phyloP scores from a whole-genome alignment of 441 rosid genomes.

The Arabidopsis lyrata region DNA sequence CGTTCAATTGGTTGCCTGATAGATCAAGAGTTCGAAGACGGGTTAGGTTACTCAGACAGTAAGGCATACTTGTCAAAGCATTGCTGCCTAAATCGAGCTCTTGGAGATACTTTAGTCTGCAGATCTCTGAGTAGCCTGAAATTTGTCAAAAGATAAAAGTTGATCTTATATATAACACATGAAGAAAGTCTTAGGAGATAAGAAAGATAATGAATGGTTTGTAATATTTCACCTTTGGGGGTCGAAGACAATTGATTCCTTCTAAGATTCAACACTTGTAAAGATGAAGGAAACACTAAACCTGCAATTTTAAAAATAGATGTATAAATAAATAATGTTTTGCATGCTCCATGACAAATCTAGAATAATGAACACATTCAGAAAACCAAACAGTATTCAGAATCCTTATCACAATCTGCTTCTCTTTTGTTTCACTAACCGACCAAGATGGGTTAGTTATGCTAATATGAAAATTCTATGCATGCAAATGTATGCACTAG shows the following conservation, averaged over 20 bases:
- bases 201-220: not conserved
- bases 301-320: not conserved
- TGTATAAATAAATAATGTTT: not conserved
- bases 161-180: not conserved
- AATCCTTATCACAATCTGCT: no score
- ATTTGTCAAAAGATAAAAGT: not conserved
- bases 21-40: slow-evolving; percentile 26
- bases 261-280: slow-evolving; percentile 9
- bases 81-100: slow-evolving; percentile 4
- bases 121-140: slow-evolving; percentile 18
- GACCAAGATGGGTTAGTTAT: no score
- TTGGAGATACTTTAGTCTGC: not conserved
- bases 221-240: slow-evolving; percentile 37
- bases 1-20: slow-evolving; percentile 7
- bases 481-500: no score
- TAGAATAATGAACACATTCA: not conserved
- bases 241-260: not conserved
- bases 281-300: not conserved
- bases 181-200: not conserved
- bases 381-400: no score
- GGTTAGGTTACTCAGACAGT: slow-evolving; percentile 24
- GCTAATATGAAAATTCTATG: no score
- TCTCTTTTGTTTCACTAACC: no score
- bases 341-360: no score
- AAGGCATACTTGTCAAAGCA: slow-evolving; percentile 3